phyloP scores from a whole-genome alignment of 75 land plant genomes.

The Pseudotsuga menziesii region DNA sequence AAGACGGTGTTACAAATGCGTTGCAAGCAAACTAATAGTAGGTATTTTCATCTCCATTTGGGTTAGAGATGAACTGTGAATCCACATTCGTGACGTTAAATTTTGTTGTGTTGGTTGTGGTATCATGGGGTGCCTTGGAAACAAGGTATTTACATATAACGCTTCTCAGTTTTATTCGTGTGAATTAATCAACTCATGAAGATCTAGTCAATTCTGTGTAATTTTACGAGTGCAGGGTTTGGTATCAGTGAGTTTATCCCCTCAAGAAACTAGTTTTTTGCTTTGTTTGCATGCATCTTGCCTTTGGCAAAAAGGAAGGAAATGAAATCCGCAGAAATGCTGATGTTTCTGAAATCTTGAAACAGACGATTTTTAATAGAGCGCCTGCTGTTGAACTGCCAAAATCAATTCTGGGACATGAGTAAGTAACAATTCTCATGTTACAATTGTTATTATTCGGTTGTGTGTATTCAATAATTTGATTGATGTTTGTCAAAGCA shows the following conservation, averaged over 20 bases:
- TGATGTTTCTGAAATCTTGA: slow-evolving; percentile 53
- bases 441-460: not conserved
- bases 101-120: slow-evolving; percentile 71
- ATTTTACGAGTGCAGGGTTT: slow-evolving; percentile 53
- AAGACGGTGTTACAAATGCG: slow-evolving; percentile 24
- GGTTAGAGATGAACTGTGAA: slow-evolving; percentile 38
- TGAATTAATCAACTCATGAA: not conserved
- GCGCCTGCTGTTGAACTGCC: slow-evolving; percentile 24
- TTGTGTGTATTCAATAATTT: no score
- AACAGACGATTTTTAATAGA: slow-evolving; percentile 48
- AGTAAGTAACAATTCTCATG: slow-evolving; percentile 37
- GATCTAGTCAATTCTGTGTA: no score
- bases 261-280: slow-evolving; percentile 84
- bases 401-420: slow-evolving; percentile 66
- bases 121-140: slow-evolving; percentile 64
- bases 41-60: slow-evolving; percentile 63
- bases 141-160: slow-evolving; percentile 42
- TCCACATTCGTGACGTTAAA: slow-evolving; percentile 29
- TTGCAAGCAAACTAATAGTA: slow-evolving; percentile 75
- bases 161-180: not conserved
- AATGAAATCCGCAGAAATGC: slow-evolving; percentile 63
- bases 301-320: slow-evolving; percentile 74
- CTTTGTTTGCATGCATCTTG: slow-evolving; percentile 82
- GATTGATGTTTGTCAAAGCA: slow-evolving; percentile 36
- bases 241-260: slow-evolving; percentile 61